Base-by-base conservation (phyloP, 352 stramenopile species). In the Globisporangium radiosum region DNA sequence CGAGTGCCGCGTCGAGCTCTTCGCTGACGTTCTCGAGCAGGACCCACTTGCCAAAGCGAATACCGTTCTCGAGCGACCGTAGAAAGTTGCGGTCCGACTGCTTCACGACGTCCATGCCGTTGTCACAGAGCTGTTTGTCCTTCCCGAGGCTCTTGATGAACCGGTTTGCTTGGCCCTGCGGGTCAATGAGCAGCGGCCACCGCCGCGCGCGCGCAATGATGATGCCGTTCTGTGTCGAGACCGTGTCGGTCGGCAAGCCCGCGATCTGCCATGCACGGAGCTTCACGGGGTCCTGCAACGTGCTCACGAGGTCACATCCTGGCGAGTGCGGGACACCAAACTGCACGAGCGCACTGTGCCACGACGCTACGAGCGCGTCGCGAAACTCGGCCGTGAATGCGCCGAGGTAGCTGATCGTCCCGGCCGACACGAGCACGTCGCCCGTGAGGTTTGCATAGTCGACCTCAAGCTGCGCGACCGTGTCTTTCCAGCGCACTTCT, bases 191-290 rank as follows among this genome's bases (percentile, higher is more conserved):
- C 17, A 97, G 65, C 0, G 90, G 79, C 90, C 89, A 97, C 9
- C 90, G 72, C 51, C 87, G 71, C 5, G 89, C 85, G 19, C 76
- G 70, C 0, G 76, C 79, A 69, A 97, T 96, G 49, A 97, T 95
- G 42, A 97, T 95, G 11, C 93, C 95, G 62, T 98, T 98, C 55
- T 98, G 91, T 11, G 91, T 98, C 39, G 86, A 96, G n/a, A 97
- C 71, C 0, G 81, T 88, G 55, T 97, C 90, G 0, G 83, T 90
- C 2, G 90, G 90, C 2, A 97, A 72, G 0, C 85, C 86, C 25
- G 81, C 79, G 51, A 97, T 92, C 60, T 96, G 86, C 90, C 90
- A 97, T 7, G 80, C 73, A 1, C 88, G 72, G 10, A 97, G 49
- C 56, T 96, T 95, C 4, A 97, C 86, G 3, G 90, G 90, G 50